These are phyloP conservation scores for Priceomyces haplophilus DNA, from an alignment of 805 yeast genomes.

Conservation along the genomic window DNA sequence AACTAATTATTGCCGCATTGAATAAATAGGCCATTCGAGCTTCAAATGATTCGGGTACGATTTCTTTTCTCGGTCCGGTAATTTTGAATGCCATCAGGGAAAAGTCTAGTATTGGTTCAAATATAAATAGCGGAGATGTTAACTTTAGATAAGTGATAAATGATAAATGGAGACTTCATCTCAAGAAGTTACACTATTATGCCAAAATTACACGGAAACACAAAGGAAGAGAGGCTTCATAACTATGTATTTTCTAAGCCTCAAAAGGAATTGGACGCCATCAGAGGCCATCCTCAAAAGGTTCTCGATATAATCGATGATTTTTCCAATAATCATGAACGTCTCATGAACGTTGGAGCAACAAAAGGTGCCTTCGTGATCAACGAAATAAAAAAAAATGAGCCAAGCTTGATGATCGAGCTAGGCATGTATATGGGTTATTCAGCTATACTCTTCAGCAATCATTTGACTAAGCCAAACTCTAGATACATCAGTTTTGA, in stretches of 20 bases:
- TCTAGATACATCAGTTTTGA: conserved; percentile 36
- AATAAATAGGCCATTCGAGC: too few species aligned
- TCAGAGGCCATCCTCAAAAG: conserved; percentile 30
- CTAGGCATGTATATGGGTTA: conserved; percentile 36
- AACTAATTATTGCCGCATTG: too few species aligned
- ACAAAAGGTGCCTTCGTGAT: conserved; percentile 26
- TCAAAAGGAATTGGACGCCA: conserved; percentile 15
- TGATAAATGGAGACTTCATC: too few species aligned
- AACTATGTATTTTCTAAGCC: conserved; percentile 24
- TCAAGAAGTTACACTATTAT: not conserved
- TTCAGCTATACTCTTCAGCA: conserved; percentile 34
- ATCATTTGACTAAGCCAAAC: conserved; percentile 19
- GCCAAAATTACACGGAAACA: not conserved
- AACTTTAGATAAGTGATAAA: too few species aligned
- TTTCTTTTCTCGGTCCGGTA: too few species aligned
- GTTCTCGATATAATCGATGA: conserved; percentile 32
- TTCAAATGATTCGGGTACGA: too few species aligned
- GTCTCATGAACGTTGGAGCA: conserved; percentile 32
- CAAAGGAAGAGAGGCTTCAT: conserved; percentile 25
- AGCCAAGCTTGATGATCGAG: conserved; percentile 29
- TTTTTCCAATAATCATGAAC: conserved; percentile 12
- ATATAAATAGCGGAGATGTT: too few species aligned
- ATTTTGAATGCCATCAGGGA: too few species aligned
- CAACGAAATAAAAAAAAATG: conserved; percentile 18
- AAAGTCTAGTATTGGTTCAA: too few species aligned